Base-by-base conservation (phyloP, 768 basidiomycete species). In the Mycena metata region DNA sequence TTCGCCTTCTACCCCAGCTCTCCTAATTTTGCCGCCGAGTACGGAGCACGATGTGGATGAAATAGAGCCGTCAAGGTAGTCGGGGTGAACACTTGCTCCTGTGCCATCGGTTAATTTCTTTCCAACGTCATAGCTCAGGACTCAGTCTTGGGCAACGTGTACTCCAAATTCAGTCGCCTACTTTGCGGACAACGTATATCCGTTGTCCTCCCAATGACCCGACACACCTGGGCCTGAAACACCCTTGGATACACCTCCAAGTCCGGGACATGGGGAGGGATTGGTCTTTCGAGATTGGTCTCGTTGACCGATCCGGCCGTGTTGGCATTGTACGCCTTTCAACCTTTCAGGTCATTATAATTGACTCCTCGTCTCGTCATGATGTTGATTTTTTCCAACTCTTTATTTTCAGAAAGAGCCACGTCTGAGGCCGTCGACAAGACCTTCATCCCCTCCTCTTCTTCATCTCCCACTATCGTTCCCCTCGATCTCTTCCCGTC, bases 151-250 rank as follows among this genome's bases (percentile, higher is more conserved):
- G 83, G 65, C 91, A 93, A 76, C 90, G 88, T 1, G 91, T 93
- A 1, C 83, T 95, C 16, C 93, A 95, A 69, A 84, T 95, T 54
- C 93, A 95, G 73, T 93, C 92, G 6, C 93, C 93, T 26, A 90
- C 90, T 15, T 73, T 93, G 39, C 84, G 80, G 58, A 89, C 82
- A 58, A 91, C 93, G 0, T 94, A 84, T 73, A 86, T 95, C 41
- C 88, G 86, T 10, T 89, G 85, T 71, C 93, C 93, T 17, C 81
- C 85, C 23, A 68, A 49, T 65, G 49, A 59, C 24, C 69, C 70
- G 52, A 46, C 70, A 46, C 83, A 81, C 35, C 79, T 94, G 51
- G 89, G 89, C 17, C 75, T 94, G 60, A 89, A 86, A 74, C 90
- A 91, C 73, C 82, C 88, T 9, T 94, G 92, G 91, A 75, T 95